Conservation (phyloP, 352 stramenopile genomes). For the Pythium angustatum region DNA sequence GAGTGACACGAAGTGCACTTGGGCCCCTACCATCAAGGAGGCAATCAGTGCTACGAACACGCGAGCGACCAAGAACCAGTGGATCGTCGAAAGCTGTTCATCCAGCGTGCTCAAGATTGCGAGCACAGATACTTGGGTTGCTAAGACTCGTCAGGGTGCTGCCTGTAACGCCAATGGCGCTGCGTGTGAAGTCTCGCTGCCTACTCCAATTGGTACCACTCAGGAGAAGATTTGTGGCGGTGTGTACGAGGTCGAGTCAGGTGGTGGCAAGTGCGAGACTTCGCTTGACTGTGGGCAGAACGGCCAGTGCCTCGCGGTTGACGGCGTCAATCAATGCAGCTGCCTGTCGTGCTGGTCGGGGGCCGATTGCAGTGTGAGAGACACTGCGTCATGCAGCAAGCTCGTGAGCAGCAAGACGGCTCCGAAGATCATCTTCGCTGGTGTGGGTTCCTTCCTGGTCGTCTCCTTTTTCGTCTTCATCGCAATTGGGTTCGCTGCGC, state of each 20-base stretch:
- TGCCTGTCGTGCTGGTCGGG: constrained; percentile 81
- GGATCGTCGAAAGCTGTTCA: constrained; percentile 68
- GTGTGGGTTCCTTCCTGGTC: constrained; percentile 65
- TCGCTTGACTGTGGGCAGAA: constrained; percentile 73
- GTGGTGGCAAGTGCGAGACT: constrained; percentile 62
- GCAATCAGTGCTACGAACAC: constrained; percentile 63
- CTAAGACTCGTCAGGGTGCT: constrained; percentile 68
- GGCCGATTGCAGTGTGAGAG: constrained; percentile 75
- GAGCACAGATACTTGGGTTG: constrained; percentile 66
- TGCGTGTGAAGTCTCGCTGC: constrained; percentile 66
- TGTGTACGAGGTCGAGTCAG: constrained; percentile 56
- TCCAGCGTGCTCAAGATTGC: constrained; percentile 53
- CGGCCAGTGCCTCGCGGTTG: constrained; percentile 65
- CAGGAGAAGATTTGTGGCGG: constrained; percentile 77
- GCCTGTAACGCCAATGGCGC: constrained; percentile 63
- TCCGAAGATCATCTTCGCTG: constrained; percentile 72
- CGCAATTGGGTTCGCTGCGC: constrained; percentile 59
- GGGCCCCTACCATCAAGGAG: constrained; percentile 54
- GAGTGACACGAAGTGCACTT: constrained; percentile 57
- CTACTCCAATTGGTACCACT: constrained; percentile 52
- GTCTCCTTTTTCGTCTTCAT: constrained; percentile 82
- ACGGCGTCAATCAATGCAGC: constrained; percentile 67
- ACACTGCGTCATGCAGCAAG: constrained; percentile 64
- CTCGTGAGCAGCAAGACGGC: constrained; percentile 59
- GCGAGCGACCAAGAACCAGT: constrained; percentile 51